Percentiles rank a stretch among this genome's conserved stretches.
These are phyloP conservation scores for Neofusicoccum kwambonambiense DNA, from an alignment of 2,329 filamentous ascomycete species.

Conservation along the genomic window DNA sequence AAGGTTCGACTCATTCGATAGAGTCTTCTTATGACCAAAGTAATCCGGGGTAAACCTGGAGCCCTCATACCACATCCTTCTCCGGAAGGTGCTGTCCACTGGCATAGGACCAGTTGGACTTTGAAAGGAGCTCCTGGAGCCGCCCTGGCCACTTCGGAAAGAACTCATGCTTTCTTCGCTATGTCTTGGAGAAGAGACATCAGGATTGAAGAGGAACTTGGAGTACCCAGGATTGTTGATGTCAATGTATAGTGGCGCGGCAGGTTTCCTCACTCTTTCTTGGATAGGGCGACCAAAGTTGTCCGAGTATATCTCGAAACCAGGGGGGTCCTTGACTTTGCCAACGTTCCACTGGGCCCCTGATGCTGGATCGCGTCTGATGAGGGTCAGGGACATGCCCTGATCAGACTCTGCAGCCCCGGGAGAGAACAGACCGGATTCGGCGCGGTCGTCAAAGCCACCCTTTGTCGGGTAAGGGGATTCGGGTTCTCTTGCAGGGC, in stretches of 20 bases:
- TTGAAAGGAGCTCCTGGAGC: conserved; percentile 17
- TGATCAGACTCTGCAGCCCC: background rate
- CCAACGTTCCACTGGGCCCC: conserved; percentile 54
- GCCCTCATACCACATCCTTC: conserved; percentile 51
- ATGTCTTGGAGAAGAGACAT: conserved; percentile 15
- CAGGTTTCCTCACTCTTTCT: conserved; percentile 31
- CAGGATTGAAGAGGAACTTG: conserved; percentile 48
- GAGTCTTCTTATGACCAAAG: conserved; percentile 41
- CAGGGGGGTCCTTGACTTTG: conserved; percentile 46
- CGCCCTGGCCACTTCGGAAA: background rate
- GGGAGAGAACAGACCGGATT: background rate
- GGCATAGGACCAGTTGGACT: conserved; percentile 19
- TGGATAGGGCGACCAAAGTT: conserved; percentile 16
- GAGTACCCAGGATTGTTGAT: conserved; percentile 60
- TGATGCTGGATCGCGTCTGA: conserved; percentile 50
- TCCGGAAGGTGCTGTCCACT: conserved; percentile 37
- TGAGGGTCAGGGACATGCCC: conserved; percentile 45
- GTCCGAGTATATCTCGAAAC: conserved; percentile 46
- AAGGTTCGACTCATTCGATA: conserved; percentile 38
- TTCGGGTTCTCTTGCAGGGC: conserved; percentile 1
- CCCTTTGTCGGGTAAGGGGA: background rate
- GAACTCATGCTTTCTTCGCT: conserved; percentile 10
- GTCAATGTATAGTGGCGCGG: conserved; percentile 51
- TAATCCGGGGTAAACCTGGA: conserved; percentile 38
- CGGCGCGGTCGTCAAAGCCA: background rate